phyloP scores from a whole-genome alignment of 2,329 filamentous ascomycete species.

The Nemania diffusa region DNA sequence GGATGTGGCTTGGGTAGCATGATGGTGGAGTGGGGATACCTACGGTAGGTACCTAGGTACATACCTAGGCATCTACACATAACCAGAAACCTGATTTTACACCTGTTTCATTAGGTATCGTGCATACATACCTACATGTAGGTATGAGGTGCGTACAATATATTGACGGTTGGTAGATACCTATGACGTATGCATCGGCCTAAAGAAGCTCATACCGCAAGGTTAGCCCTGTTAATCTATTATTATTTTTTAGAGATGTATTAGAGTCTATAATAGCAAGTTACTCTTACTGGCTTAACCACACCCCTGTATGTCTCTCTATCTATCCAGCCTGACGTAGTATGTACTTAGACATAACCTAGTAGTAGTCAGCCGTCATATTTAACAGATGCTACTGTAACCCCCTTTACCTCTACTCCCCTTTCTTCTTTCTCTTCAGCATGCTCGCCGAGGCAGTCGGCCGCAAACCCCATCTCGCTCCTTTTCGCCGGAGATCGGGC shows the following conservation, averaged over 20 bases:
- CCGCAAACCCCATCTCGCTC: slow-evolving; percentile 44
- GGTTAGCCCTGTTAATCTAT: too few relatives aligned
- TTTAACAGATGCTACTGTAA: slow-evolving; percentile 5
- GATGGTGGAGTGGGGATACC: neutral
- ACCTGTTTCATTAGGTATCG: neutral
- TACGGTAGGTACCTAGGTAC: neutral
- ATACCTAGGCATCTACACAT: too few relatives aligned
- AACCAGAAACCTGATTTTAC: neutral
- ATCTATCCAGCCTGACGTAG: neutral
- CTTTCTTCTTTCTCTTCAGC: slow-evolving; percentile 8
- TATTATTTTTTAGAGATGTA: too few relatives aligned
- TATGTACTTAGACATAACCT: neutral
- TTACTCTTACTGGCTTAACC: too few relatives aligned
- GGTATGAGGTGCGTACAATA: neutral
- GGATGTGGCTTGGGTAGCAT: slow-evolving; percentile 18
- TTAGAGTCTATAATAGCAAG: too few relatives aligned
- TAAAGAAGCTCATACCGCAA: too few relatives aligned
- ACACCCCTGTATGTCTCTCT: neutral
- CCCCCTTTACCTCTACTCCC: slow-evolving; percentile 9
- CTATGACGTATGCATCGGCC: neutral
- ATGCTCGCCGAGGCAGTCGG: slow-evolving; percentile 42
- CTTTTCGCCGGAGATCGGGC: slow-evolving; percentile 40
- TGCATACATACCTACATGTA: neutral
- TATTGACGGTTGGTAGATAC: neutral
- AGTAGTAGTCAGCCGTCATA: slow-evolving; percentile 17